Conservation (phyloP, 2,329 filamentous ascomycete genomes). For the Fusarium euwallaceae region DNA sequence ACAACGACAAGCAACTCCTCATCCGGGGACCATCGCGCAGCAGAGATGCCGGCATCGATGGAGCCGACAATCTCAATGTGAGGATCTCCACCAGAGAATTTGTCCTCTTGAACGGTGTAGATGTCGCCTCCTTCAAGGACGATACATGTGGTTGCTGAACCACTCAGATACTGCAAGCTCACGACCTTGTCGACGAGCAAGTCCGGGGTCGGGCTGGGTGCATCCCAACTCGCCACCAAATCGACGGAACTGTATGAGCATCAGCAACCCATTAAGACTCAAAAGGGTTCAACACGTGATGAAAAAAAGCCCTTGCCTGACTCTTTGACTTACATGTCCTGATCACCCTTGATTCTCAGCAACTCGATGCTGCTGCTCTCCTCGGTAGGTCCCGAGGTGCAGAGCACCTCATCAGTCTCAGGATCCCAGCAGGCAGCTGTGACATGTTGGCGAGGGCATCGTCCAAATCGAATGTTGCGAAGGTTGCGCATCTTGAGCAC, state of each 20-base stretch:
- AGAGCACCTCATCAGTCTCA: slow-evolving; percentile 81
- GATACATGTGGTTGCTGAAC: slow-evolving; percentile 81
- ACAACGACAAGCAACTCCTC: slow-evolving; percentile 89
- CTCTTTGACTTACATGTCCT: slow-evolving; percentile 60
- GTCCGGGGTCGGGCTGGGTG: slow-evolving; percentile 82
- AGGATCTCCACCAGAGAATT: slow-evolving; percentile 66
- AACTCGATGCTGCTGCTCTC: slow-evolving; percentile 81
- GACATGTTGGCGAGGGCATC: slow-evolving; percentile 73
- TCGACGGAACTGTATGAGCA: slow-evolving; percentile 44
- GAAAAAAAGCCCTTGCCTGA: slow-evolving; percentile 17
- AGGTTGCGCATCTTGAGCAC: slow-evolving; percentile 82
- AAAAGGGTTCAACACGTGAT: not conserved
- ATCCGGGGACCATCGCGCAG: slow-evolving; percentile 94
- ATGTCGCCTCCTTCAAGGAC: slow-evolving; percentile 94
- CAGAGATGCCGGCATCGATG: slow-evolving; percentile 90
- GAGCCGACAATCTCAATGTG: slow-evolving; percentile 96
- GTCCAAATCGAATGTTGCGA: slow-evolving; percentile 78
- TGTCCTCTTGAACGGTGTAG: slow-evolving; percentile 80
- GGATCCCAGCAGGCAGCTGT: slow-evolving; percentile 90
- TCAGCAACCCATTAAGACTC: slow-evolving; percentile 34
- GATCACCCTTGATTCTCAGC: slow-evolving; percentile 63
- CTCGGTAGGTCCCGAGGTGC: slow-evolving; percentile 84
- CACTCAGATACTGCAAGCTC: slow-evolving; percentile 86
- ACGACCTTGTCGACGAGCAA: slow-evolving; percentile 81
- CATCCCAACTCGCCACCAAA: slow-evolving; percentile 87